Evolutionary conservation across 352 stramenopile species (phyloP), one percentile per base, ranked within the genome.

Genomic region (Phytophthora hybrid): DNA sequence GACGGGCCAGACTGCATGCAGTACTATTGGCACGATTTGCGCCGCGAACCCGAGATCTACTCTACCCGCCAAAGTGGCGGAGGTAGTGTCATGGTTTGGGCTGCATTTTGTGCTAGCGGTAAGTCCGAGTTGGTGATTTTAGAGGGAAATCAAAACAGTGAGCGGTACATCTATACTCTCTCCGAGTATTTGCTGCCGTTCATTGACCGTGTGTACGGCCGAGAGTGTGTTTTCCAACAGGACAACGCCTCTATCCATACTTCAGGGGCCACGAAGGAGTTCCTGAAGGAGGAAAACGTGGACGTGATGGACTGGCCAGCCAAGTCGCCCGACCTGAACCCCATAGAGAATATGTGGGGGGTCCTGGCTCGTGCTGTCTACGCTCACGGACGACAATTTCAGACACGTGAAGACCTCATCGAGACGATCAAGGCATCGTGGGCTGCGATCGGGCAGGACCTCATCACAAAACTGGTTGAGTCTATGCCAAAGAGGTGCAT

Each of bases 291-390:
- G 57, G 5, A 64, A n/a, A 21, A 60, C 1, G 31, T 74, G n/a
- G 9, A 23, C 0, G 14, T 65, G 0, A 60, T 76, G 7, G 32
- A 67, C 1, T 77, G 63, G 54, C 63, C 73, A 9, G 54, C 68
- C 2, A 69, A 66, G 23, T 68, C 63, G 8, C 67, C 69, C 4
- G 55, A 80, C 59, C 37, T 69, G 4, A 74, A 77, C 29, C 64
- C 74, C 0, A 80, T 75, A 1, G 62, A 79, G 26, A 73, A 66
- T 18, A 14, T 79, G 5, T 76, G 62, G 63, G 59, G 64, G 5
- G 29, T 78, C 4, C 39, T 74, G 1, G 39, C 56, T 2, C 56
- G 69, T 4, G 41, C 29, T 6, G 61, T 77, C 0, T 80, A 77
- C 47, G 53, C 63, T 19, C 37, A 66, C 34, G 63, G 69, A 18